Percentiles rank a stretch among this genome's conserved stretches.
These are phyloP conservation scores for Umbellularia californica DNA, from an alignment of 164 flowering plant species.

Conservation along the genomic window DNA sequence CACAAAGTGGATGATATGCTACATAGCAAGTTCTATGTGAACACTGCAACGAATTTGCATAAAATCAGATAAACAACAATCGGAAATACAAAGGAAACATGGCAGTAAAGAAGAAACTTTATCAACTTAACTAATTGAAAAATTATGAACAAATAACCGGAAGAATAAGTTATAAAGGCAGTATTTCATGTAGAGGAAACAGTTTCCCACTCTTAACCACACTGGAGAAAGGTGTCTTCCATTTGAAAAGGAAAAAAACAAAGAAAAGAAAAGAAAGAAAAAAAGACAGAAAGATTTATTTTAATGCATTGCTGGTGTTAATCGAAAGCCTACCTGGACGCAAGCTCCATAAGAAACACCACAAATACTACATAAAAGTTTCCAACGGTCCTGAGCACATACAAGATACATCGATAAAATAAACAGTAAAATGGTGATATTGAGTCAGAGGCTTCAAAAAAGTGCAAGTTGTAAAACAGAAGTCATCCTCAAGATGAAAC, in stretches of 20 bases:
- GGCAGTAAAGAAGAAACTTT: not conserved
- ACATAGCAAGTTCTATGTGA: conserved; percentile 78
- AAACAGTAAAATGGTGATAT: not conserved
- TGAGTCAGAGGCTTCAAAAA: not conserved
- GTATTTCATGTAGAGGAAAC: not conserved
- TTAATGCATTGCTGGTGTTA: too few species aligned
- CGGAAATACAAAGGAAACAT: not conserved
- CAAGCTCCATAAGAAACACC: conserved; percentile 97
- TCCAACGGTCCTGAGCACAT: conserved; percentile 84
- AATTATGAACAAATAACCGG: not conserved
- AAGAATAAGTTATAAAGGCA: not conserved
- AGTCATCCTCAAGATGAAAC: not conserved
- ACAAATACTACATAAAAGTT: conserved; percentile 91
- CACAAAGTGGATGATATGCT: conserved; percentile 99
- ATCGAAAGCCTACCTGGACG: conserved; percentile 32
- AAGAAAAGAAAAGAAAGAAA: too few species aligned
- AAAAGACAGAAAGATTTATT: too few species aligned
- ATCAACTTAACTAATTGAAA: too few species aligned
- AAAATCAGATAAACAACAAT: not conserved
- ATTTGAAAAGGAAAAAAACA: too few species aligned
- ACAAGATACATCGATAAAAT: conserved; percentile 3
- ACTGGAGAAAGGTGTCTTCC: too few species aligned
- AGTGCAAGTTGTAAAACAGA: too few species aligned
- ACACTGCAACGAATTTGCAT: conserved; percentile 50
- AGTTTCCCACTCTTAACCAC: too few species aligned